These are phyloP conservation scores for Marasmius sp. DNA, from an alignment of 1,284 basidiomycete species.

Conservation along the genomic window DNA sequence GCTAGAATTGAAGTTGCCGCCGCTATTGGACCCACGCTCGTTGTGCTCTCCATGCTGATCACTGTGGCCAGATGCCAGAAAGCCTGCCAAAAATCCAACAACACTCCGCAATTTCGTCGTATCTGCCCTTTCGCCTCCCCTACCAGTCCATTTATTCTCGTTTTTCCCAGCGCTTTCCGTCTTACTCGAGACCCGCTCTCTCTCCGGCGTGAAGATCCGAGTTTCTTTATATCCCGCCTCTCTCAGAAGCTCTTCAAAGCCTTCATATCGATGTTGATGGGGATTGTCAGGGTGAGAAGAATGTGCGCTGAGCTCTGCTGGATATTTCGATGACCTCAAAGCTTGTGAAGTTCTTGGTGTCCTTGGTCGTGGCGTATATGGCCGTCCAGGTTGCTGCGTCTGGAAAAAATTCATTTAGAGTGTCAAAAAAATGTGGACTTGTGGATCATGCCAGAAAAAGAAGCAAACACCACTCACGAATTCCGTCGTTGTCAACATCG, in stretches of 20 bases:
- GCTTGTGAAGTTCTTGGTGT: neutral
- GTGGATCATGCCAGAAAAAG: neutral
- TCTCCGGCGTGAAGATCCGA: constrained; percentile 81
- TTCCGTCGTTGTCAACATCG: neutral
- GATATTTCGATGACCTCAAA: neutral
- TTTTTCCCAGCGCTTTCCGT: neutral
- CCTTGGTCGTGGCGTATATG: neutral
- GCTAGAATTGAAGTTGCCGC: neutral
- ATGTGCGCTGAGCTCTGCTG: neutral
- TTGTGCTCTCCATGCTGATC: too few species aligned
- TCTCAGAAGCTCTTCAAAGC: constrained; percentile 77
- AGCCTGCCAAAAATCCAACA: constrained; percentile 1
- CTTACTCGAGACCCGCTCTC: constrained; percentile 44
- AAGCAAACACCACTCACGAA: neutral
- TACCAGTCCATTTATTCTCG: neutral
- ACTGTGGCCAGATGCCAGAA: neutral
- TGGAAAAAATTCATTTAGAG: neutral
- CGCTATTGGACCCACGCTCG: neutral
- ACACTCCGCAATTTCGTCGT: neutral
- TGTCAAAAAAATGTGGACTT: neutral
- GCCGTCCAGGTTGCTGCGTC: neutral
- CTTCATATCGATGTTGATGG: constrained; percentile 48
- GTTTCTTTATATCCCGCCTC: constrained; percentile 91
- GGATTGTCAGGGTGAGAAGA: neutral
- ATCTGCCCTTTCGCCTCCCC: neutral